A percentile compares a stretch with the other conserved stretches of the same genome.
phyloP scores from a whole-genome alignment of 2,329 filamentous ascomycete species.

The Phialemonium atrogriseum region DNA sequence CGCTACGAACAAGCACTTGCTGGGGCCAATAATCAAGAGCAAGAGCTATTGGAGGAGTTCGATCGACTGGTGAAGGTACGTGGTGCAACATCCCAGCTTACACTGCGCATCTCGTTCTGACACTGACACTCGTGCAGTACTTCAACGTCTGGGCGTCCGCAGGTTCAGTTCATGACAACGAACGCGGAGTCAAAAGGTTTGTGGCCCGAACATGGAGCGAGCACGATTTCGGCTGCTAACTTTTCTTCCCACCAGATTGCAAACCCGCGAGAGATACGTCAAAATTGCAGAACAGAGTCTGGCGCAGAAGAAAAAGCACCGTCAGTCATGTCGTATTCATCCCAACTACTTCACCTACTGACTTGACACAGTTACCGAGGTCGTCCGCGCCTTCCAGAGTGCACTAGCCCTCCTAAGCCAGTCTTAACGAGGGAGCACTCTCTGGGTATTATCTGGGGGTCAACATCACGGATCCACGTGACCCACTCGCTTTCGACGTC shows the following conservation, averaged over 20 bases:
- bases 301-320: conserved; percentile 69
- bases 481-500: too few relatives aligned
- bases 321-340: conserved; percentile 41
- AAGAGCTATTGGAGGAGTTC: conserved; percentile 58
- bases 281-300: conserved; percentile 64
- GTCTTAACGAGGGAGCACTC: conserved; percentile 11
- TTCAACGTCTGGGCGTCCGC: conserved; percentile 74
- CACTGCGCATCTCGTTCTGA: too few relatives aligned
- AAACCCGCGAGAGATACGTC: conserved; percentile 71
- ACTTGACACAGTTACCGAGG: conserved; percentile 37
- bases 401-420: conserved; percentile 47
- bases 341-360: conserved; percentile 7
- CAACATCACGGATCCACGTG: too few relatives aligned
- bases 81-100: conserved; percentile 3
- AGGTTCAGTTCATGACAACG: conserved; percentile 63
- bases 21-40: conserved; percentile 55
- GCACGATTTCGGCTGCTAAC: conserved; percentile 9
- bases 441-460: too few relatives aligned
- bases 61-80: conserved; percentile 55
- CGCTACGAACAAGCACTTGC: conserved; percentile 60
- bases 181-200: conserved; percentile 71
- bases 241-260: conserved; percentile 54
- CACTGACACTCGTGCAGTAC: conserved; percentile 42
- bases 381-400: conserved; percentile 55
- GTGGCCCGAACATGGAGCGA: conserved; percentile 28